Evolutionary conservation across 2,329 filamentous ascomycete species (phyloP), one percentile per base, ranked within the genome.

Genomic region (Akanthomyces dipterigenus): DNA sequence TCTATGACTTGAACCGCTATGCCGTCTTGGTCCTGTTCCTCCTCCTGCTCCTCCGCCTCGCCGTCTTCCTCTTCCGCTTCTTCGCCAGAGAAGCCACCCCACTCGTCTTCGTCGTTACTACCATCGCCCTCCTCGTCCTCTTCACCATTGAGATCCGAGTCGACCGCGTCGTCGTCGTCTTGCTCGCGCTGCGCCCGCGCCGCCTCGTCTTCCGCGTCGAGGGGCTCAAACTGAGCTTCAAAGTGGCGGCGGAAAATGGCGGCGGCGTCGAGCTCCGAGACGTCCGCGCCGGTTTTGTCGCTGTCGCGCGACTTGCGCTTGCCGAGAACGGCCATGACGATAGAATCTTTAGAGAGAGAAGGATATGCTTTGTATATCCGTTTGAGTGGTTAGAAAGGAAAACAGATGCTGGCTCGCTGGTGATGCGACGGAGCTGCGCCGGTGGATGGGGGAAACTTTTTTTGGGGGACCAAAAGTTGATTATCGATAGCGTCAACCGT

Each of bases 191-290:
- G 76, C 14, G 76, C 74, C 63, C 58, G 56, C 66, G 48, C 36
- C 11, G 38, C 14, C 8, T 51, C 38, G 26, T 65, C 46, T 65
- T 65, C 36, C 12, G 74, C 72, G 45, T 79, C 79, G 43, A 96
- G 73, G 9, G 93, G 91, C 71, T 86, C 84, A 77, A 97, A 98
- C 70, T 89, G 87, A 31, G 90, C 85, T 75, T 97, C 95, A 71
- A 98, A 98, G 71, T 93, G 89, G 67, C 85, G 85, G 62, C 87
- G 86, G 69, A 99, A 90, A 62, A 93, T 82, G 61, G 88, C 90
- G 67, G 90, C 86, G 14, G 89, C 81, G 62, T 87, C 82, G 65
- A 83, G 78, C 45, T 76, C 72, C 1, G 71, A 75, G 26, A 72
- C 59, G 2, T 68, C 62, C 4, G 70, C 38, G 18, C 12, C 36